Base-by-base conservation (phyloP, 2,329 filamentous ascomycete genomes). In the Teratosphaeria viscida region DNA sequence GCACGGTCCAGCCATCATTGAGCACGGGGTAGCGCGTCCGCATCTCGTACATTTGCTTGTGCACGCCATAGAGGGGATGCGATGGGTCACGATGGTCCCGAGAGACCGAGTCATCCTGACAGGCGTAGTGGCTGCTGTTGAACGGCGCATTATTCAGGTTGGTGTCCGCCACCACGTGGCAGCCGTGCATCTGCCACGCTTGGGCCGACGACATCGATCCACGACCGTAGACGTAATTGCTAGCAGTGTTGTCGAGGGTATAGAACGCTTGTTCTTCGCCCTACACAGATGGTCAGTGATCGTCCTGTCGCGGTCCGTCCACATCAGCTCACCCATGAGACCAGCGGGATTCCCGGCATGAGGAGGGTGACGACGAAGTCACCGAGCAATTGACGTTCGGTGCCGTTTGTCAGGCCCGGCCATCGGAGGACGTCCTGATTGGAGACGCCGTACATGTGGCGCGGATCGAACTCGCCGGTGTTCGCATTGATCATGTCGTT, bases 191-290 rank as follows among this genome's bases (percentile, higher is more conserved):
- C 64, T 84, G 81, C 84, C 85, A 87, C 2, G 84, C 84, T 2
- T 79, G 79, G 2, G 82, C 77, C 2, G 82, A 78, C 8, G 81
- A 80, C 79, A 87, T 85, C 1, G 85, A 74, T 67, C 84, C 81
- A 64, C 85, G 80, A 23, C 85, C 85, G 67, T 83, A 87, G 52
- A 87, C 78, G 66, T 87, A 87, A 66, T 87, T 86, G 60, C 75
- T 74, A 4, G 84, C 84, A 0, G 84, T 85, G 60, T 82, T 85
- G 67, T 87, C 85, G 2, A 86, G 72, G 0, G 85, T 73, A 64
- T 86, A 86, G 62, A 83, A 84, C 0, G 80, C 81, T 70, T 87
- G 85, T 66, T 87, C 85, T 67, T 87, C 85, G 19, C 85, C 84
- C 43, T 49, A 6, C 8, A 10, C 8, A 19, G 8, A 23, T 49